These are phyloP conservation scores for Steccherinum ochraceum DNA, from an alignment of 768 basidiomycete genomes.

Conservation along the genomic window DNA sequence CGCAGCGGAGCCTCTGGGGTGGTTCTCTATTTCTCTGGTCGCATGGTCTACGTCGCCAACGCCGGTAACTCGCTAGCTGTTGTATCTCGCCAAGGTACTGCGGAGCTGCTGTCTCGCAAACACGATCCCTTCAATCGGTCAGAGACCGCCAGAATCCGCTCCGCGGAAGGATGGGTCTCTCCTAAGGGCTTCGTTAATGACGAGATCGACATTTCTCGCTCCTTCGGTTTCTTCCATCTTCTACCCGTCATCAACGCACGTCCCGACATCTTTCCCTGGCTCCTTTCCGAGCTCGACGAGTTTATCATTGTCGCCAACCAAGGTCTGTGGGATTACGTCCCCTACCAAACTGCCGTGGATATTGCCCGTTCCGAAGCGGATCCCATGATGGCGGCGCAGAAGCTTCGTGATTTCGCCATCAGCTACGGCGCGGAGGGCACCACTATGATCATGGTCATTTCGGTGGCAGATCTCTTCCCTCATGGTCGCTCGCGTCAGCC, in stretches of 20 bases:
- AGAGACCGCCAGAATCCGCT: constrained; percentile 83
- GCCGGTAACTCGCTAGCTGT: constrained; percentile 86
- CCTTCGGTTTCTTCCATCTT: constrained; percentile 89
- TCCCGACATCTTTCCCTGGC: constrained; percentile 67
- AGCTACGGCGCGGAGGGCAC: constrained; percentile 92
- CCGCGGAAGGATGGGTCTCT: constrained; percentile 92
- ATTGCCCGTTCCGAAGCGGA: constrained; percentile 77
- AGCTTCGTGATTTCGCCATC: constrained; percentile 92
- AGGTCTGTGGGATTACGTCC: constrained; percentile 90
- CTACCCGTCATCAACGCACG: constrained; percentile 87
- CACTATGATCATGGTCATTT: constrained; percentile 98
- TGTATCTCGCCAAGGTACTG: constrained; percentile 69
- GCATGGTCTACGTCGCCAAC: constrained; percentile 85
- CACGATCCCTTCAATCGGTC: constrained; percentile 87
- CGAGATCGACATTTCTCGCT: constrained; percentile 84
- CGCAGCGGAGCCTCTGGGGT: constrained; percentile 78
- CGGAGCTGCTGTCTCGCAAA: constrained; percentile 64
- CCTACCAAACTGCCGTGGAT: constrained; percentile 94
- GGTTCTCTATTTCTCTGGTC: constrained; percentile 76
- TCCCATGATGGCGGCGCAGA: constrained; percentile 92
- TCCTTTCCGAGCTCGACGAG: constrained; percentile 81
- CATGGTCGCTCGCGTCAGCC: constrained; percentile 37
- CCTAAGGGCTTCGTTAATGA: constrained; percentile 88
- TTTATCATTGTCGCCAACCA: constrained; percentile 94
- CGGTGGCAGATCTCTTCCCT: constrained; percentile 68